Base-by-base conservation (phyloP, 108 stramenopile genomes). In the Pelagomonas calceolata region DNA sequence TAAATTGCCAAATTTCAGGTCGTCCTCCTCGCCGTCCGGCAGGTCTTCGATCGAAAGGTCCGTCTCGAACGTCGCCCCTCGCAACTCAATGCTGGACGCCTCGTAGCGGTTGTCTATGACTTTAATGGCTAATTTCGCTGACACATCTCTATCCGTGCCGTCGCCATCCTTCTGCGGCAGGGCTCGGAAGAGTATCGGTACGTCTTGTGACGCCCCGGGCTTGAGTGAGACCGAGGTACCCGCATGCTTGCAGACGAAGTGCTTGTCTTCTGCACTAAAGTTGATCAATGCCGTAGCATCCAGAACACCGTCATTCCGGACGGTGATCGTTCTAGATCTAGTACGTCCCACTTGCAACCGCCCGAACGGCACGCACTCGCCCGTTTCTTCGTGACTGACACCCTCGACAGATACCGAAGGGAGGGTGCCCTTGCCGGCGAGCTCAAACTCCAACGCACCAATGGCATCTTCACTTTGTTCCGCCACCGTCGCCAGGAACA, bases 91-190 rank as follows among this genome's bases (percentile, higher is more conserved):
- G 17, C 63, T 44, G 46, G 78, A 39, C 34, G 73, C 64, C 64
- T 79, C 85, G 63, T 75, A 85, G 32, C 70, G 72, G 65, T 85
- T 85, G 79, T 85, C 80, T 39, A 85, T 35, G 30, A 85, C 83
- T 66, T 76, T 73, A 70, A 84, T 75, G 68, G 36, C 64, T 18
- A 84, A 34, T 37, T 0, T 16, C n/a, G 71, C 74, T 37, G 36
- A 30, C 31, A 81, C 51, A 65, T 76, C 74, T 31, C n/a, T 31
- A 36, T 34, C 65, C 21, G 44, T 68, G 17, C 31, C 32, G 10
- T 30, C 68, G 4, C 31, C 68, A 16, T 65, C 73, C 4, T 21
- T 5, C 39, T 43, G 9, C 9, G 39, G 39, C 39, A 43, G 39
- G 34, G 74, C 74, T 46, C 71, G 51, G 63, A 78, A 75, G 33